Conservation (phyloP, 768 basidiomycete species). For the Tulasnella sp. region DNA sequence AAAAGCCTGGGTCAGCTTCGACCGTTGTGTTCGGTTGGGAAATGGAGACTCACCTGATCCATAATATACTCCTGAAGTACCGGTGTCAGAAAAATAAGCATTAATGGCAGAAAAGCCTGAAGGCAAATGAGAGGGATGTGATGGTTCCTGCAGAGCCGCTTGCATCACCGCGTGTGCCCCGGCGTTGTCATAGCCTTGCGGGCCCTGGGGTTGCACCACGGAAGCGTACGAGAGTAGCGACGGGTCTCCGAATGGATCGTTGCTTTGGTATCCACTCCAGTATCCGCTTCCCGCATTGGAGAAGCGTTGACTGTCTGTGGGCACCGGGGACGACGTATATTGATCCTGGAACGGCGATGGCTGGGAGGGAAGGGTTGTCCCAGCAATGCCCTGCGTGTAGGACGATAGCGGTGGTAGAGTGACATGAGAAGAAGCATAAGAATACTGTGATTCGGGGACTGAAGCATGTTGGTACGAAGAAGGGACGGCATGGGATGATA, state of each 20-base stretch:
- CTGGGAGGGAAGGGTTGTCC: background rate
- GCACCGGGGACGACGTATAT: background rate
- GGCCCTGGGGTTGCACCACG: background rate
- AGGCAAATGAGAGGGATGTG: background rate
- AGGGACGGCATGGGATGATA: background rate
- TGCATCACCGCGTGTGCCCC: background rate
- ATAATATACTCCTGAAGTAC: background rate
- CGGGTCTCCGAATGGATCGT: constrained; percentile 8
- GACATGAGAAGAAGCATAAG: background rate
- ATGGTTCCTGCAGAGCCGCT: background rate
- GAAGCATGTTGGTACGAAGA: background rate
- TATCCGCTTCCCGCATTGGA: background rate
- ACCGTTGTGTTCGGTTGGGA: background rate
- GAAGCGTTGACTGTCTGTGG: background rate
- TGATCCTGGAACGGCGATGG: constrained; percentile 8
- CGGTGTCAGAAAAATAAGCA: background rate
- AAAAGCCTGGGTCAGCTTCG: background rate
- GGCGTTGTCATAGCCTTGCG: background rate
- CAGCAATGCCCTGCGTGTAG: background rate
- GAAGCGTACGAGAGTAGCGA: background rate
- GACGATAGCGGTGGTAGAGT: background rate
- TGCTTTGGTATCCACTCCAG: constrained; percentile 4
- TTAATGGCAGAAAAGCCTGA: background rate
- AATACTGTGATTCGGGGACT: background rate
- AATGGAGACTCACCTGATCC: background rate